phyloP scores from a whole-genome alignment of 192 early-diverging fungal genomes.

The Mortierella antarctica region DNA sequence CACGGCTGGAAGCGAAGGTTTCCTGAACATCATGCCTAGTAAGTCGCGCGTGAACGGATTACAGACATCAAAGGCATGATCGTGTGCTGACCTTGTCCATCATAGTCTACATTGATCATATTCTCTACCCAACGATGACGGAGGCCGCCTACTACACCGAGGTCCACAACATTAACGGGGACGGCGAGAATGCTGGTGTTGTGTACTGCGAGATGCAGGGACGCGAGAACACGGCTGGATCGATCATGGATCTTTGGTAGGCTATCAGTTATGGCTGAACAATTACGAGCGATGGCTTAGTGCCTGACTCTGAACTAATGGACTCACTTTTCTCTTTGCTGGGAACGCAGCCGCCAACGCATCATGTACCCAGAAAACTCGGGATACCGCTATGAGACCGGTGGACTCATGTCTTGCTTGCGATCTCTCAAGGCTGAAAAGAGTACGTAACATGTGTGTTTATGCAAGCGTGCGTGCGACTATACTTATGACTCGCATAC shows the following conservation, averaged over 20 bases:
- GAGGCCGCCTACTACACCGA: conserved; percentile 69
- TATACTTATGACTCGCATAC: too few relatives aligned
- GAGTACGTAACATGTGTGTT: conserved; percentile 47
- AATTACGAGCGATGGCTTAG: not conserved
- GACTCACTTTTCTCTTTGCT: not conserved
- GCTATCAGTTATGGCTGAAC: not conserved
- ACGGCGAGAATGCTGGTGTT: conserved; percentile 72
- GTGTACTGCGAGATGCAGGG: conserved; percentile 77
- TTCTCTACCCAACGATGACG: conserved; percentile 70
- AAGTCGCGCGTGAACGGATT: not conserved
- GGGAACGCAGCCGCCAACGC: conserved; percentile 54
- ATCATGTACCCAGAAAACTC: conserved; percentile 67
- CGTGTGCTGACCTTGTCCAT: not conserved
- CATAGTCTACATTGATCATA: conserved; percentile 69
- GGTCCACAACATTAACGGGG: conserved; percentile 72
- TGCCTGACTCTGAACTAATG: not conserved
- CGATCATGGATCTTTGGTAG: conserved; percentile 57
- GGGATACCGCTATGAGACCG: conserved; percentile 71
- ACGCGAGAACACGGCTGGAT: conserved; percentile 58
- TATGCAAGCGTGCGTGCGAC: not conserved
- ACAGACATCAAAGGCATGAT: not conserved
- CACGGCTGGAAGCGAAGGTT: conserved; percentile 68
- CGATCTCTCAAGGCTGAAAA: conserved; percentile 67
- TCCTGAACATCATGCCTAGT: conserved; percentile 67
- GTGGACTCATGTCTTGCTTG: conserved; percentile 67